Evolutionary conservation across 2,329 filamentous ascomycete genomes (phyloP).

Genomic region (Cercospora zeae-maydis): DNA sequence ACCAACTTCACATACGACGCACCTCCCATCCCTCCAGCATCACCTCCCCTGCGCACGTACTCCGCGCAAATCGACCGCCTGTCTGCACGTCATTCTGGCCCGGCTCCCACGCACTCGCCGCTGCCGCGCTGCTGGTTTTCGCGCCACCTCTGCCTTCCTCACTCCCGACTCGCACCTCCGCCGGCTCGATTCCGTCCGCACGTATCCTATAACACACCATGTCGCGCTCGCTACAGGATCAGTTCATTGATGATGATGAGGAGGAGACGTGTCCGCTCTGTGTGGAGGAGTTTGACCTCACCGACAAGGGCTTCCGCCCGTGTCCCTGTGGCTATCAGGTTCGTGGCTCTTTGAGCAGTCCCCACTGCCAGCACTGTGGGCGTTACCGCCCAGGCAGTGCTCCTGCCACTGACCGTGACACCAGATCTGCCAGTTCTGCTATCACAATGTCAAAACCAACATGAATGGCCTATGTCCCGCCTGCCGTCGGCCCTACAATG

Average conservation of each 20-base stretch:
- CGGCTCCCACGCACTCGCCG: not conserved
- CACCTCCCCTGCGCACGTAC: not conserved
- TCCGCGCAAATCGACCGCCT: not conserved
- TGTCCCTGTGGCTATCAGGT: slow-evolving; percentile 99
- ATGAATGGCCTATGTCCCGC: slow-evolving; percentile 98
- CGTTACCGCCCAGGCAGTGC: not conserved
- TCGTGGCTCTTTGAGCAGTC: slow-evolving; percentile 35
- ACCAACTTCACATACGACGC: not conserved
- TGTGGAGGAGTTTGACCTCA: slow-evolving; percentile 97
- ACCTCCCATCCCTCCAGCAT: not conserved
- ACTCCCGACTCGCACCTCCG: not conserved
- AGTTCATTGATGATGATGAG: slow-evolving; percentile 54
- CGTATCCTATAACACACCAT: slow-evolving; percentile 34
- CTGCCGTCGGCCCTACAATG: slow-evolving; percentile 90
- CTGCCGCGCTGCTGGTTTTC: not conserved
- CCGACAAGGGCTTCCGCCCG: slow-evolving; percentile 92
- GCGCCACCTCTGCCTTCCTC: not conserved
- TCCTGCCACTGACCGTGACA: slow-evolving; percentile 13
- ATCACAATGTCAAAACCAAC: slow-evolving; percentile 98
- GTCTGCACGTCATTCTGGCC: not conserved
- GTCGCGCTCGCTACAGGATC: slow-evolving; percentile 50
- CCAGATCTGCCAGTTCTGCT: slow-evolving; percentile 98
- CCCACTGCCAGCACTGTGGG: not conserved
- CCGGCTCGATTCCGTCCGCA: not conserved
- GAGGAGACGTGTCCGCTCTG: slow-evolving; percentile 78